Conservation (phyloP, 2,329 filamentous ascomycete genomes). For the Uncinocarpus reesii region DNA sequence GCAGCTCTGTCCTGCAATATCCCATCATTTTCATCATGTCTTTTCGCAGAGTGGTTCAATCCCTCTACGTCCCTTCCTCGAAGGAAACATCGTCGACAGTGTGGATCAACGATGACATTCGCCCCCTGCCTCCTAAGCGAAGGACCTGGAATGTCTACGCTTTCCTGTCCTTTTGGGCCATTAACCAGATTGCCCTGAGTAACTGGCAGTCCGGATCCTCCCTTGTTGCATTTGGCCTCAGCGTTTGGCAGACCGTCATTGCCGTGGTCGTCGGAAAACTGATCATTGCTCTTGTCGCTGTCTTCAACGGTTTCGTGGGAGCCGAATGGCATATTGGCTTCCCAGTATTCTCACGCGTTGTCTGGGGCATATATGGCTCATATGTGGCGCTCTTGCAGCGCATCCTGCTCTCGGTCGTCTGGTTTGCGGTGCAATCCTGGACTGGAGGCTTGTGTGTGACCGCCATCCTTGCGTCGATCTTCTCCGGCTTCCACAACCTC, state of each 20-base stretch:
- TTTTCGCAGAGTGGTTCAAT: constrained; percentile 3
- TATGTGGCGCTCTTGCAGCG: constrained; percentile 33
- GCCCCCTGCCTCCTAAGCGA: constrained; percentile 23
- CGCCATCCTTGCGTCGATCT: constrained; percentile 9
- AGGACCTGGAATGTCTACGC: constrained; percentile 23
- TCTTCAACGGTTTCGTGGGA: constrained; percentile 31
- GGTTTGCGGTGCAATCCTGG: constrained; percentile 33
- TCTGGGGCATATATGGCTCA: constrained; percentile 37
- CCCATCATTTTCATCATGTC: not conserved
- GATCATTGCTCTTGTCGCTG: constrained; percentile 28
- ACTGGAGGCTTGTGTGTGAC: constrained; percentile 10
- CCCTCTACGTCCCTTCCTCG: constrained; percentile 7
- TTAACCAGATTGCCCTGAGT: constrained; percentile 2
- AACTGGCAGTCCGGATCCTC: constrained; percentile 21
- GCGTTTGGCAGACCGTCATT: constrained; percentile 23
- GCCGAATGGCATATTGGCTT: constrained; percentile 39
- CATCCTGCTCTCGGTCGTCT: constrained; percentile 33
- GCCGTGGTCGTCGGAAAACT: constrained; percentile 19
- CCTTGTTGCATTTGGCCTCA: constrained; percentile 25
- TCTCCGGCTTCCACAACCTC: constrained; percentile 25
- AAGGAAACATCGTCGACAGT: constrained; percentile 13
- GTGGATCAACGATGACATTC: constrained; percentile 25
- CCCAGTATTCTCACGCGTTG: constrained; percentile 32
- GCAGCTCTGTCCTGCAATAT: not conserved
- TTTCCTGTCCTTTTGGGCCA: constrained; percentile 18